Percentiles rank a stretch among this genome's conserved stretches.
phyloP scores from a whole-genome alignment of 768 basidiomycete species.

The Paxillus ammoniavirescens region DNA sequence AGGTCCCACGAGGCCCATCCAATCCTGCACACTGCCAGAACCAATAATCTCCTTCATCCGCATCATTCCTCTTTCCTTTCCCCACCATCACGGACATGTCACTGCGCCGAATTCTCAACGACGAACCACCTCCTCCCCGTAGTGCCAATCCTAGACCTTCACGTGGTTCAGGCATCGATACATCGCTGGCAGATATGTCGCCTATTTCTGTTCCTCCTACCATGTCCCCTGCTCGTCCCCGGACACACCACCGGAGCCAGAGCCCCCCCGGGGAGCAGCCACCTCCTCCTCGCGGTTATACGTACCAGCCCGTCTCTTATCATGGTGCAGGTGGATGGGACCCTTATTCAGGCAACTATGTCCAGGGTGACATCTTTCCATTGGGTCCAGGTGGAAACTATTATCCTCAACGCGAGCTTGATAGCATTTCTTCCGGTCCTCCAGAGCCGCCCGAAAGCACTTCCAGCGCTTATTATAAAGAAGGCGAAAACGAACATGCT shows the following conservation, averaged over 20 bases:
- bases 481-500: constrained; percentile 28
- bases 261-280: constrained; percentile 30
- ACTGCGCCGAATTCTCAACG: constrained; percentile 76
- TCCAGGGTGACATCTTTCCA: constrained; percentile 37
- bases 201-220: constrained; percentile 16
- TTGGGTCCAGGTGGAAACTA: constrained; percentile 36
- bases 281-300: constrained; percentile 31
- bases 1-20: constrained; percentile 37
- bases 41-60: constrained; percentile 8
- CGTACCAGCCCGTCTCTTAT: constrained; percentile 38
- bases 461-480: constrained; percentile 29
- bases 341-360: constrained; percentile 36
- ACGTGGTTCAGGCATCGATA: constrained; percentile 22
- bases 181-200: constrained; percentile 21
- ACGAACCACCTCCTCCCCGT: constrained; percentile 51
- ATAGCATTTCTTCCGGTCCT: constrained; percentile 8
- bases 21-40: constrained; percentile 8
- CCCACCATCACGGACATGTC: constrained; percentile 49
- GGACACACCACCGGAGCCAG: constrained; percentile 27
- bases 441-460: constrained; percentile 20
- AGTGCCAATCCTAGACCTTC: constrained; percentile 25
- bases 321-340: constrained; percentile 42
- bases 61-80: constrained; percentile 5
- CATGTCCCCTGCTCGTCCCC: constrained; percentile 19
- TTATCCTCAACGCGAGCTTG: constrained; percentile 30